Conservation (phyloP, 179 eudicot species). For the Sideroxylon spinosum region DNA sequence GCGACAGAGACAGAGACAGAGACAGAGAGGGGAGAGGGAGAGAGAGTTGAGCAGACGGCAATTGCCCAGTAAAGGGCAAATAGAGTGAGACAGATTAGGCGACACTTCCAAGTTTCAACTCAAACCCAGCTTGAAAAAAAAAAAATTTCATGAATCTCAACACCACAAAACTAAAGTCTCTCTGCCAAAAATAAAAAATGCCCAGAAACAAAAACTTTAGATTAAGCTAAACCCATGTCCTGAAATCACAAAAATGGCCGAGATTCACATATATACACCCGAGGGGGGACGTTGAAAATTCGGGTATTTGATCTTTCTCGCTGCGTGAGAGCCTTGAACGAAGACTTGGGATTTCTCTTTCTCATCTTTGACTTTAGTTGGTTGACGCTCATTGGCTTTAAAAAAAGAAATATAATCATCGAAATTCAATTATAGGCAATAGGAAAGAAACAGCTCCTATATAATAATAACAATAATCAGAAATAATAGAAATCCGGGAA, state of each 20-base stretch:
- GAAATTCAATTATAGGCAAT: not conserved
- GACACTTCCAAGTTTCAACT: not conserved
- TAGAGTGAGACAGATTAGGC: not conserved
- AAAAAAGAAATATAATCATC: not conserved
- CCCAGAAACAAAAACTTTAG: not conserved
- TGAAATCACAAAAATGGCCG: not conserved
- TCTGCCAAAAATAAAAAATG: not conserved
- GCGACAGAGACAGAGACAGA: not conserved
- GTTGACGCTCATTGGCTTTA: not conserved
- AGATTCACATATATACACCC: not conserved
- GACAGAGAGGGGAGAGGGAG: not conserved
- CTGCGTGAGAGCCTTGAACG: slow-evolving; percentile 36
- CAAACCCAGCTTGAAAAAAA: not conserved
- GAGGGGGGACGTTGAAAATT: not conserved
- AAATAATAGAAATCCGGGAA: not conserved
- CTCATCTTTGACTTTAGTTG: slow-evolving; percentile 40
- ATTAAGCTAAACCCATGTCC: not conserved
- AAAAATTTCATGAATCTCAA: not conserved
- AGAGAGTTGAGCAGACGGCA: not conserved
- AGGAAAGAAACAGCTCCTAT: not conserved
- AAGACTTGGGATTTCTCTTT: slow-evolving; percentile 42
- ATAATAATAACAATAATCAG: not conserved
- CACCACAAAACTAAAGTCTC: not conserved
- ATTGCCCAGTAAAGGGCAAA: not conserved
- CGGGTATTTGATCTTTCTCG: slow-evolving; percentile 22